Conservation (phyloP, 306 rosid genomes). For the Erythrophleum fordii region DNA sequence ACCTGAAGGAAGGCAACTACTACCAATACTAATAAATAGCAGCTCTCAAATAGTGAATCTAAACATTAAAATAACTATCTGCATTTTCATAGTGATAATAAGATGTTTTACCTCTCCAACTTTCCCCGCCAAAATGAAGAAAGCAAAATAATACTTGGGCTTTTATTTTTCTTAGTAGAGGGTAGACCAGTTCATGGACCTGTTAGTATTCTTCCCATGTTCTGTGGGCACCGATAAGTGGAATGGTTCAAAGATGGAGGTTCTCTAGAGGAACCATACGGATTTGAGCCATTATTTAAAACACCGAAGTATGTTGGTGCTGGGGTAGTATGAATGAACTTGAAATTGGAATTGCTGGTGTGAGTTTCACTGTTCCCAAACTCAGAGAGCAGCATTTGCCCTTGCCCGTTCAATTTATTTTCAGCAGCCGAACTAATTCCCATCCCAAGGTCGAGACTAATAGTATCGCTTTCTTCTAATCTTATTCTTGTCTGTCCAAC, state of each 20-base stretch:
- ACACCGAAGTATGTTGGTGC: slow-evolving; percentile 64
- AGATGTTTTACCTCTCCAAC: slow-evolving; percentile 44
- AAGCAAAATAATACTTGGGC: slow-evolving; percentile 35
- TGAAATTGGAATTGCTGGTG: slow-evolving; percentile 57
- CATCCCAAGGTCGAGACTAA: slow-evolving; percentile 97
- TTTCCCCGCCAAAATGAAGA: slow-evolving; percentile 47
- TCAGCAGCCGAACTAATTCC: slow-evolving; percentile 68
- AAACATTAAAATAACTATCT: slow-evolving; percentile 40
- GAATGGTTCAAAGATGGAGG: slow-evolving; percentile 66
- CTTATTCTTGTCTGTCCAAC: slow-evolving; percentile 58
- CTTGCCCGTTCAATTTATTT: slow-evolving; percentile 60
- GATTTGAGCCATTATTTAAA: slow-evolving; percentile 61
- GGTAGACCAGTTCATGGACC: slow-evolving; percentile 69
- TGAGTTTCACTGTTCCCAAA: slow-evolving; percentile 55
- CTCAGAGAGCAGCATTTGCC: slow-evolving; percentile 56
- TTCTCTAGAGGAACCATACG: slow-evolving; percentile 81
- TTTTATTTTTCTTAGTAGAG: slow-evolving; percentile 32
- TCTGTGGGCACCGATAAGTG: slow-evolving; percentile 73
- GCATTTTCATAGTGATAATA: slow-evolving; percentile 34
- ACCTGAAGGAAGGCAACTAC: slow-evolving; percentile 37
- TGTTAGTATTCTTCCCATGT: slow-evolving; percentile 81
- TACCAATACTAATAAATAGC: slow-evolving; percentile 36
- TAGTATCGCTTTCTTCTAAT: slow-evolving; percentile 71
- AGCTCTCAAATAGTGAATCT: slow-evolving; percentile 46
- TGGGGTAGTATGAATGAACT: slow-evolving; percentile 56